Evolutionary conservation across 805 yeast genomes (phyloP), one percentile per base, ranked within the genome.

Genomic region (Groenewaldozyma salmanticensis): DNA sequence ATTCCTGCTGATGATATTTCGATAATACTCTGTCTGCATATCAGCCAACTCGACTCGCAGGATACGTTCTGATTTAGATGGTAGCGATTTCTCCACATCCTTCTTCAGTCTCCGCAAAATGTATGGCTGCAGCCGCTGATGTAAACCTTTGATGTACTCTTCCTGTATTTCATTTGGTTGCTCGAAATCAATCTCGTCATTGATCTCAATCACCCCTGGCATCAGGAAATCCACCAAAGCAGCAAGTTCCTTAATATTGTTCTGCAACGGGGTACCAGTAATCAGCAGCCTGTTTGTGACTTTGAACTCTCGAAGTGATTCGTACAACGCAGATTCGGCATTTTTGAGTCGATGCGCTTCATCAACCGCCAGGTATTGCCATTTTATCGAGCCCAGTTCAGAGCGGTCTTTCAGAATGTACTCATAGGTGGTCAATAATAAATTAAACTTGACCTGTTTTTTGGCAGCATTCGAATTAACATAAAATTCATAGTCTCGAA

Each of bases 341-440:
- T 92, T 92, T 53, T 92, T 38, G 57, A 92, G 70, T 57, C 98
- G 74, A 65, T 92, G 99, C 4, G 98, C 99, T 65, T 92, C 99
- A 62, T 92, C 99, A 20, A 92, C 97, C 2, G 98, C 98, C 51
- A 94, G 64, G 58, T 81, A 92, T 59, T 88, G 96, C 99, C 99
- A 92, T 59, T 74, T 81, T 44, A 92, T 74, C 21, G 75, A 58
- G 3, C 96, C 95, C 39, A 92, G 71, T 46, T 83, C 94, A 19
- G 67, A 51, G 33, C 87, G 70, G 60, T 92, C 99, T 55, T 92
- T 92, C 57, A 92, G 71, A 49, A 92, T 88, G 59, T 92, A 92
- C 65, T 92, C 99, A 59, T 92, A 92, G 2, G 99, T 92, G 2
- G 99, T 92, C 49, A 92, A 65, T 33, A 90, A 65, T n/a, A 92